Evolutionary conservation across 2,329 filamentous ascomycete species (phyloP).

Genomic region (Cryphonectria nitschkei): DNA sequence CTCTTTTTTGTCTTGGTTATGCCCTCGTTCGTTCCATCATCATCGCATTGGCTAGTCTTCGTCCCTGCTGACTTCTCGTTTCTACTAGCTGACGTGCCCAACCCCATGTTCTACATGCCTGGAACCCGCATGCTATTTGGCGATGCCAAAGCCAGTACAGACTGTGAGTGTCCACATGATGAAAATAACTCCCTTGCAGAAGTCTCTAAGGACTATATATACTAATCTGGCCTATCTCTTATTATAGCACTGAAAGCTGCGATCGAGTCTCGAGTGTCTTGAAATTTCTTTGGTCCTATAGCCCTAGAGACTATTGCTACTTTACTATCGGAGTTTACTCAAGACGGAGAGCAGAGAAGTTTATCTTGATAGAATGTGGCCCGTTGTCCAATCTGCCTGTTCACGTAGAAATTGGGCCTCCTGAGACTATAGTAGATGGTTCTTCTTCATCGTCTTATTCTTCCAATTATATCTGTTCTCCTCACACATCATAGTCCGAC

Average conservation of each 20-base stretch:
- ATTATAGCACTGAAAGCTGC: constrained; percentile 46
- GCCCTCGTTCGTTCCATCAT: no score
- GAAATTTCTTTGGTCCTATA: not conserved
- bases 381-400: not conserved
- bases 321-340: not conserved
- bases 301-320: not conserved
- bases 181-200: not conserved
- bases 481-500: not conserved
- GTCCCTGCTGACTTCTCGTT: constrained; percentile 16
- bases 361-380: not conserved
- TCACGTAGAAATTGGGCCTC: not conserved
- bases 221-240: constrained; percentile 33
- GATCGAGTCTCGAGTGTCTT: constrained; percentile 37
- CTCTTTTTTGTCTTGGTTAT: no score
- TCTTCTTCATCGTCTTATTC: no score
- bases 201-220: not conserved
- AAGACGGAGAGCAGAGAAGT: not conserved
- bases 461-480: not conserved
- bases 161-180: constrained; percentile 57
- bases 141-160: constrained; percentile 82
- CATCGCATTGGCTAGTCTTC: no score
- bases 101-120: constrained; percentile 93
- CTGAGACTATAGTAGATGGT: not conserved
- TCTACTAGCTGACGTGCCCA: constrained; percentile 75
- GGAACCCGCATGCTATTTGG: constrained; percentile 91